Percentiles rank a stretch among this genome's conserved stretches.
phyloP scores from a whole-genome alignment of 495 filamentous ascomycete species.

The Opeltia flavorubescens region DNA sequence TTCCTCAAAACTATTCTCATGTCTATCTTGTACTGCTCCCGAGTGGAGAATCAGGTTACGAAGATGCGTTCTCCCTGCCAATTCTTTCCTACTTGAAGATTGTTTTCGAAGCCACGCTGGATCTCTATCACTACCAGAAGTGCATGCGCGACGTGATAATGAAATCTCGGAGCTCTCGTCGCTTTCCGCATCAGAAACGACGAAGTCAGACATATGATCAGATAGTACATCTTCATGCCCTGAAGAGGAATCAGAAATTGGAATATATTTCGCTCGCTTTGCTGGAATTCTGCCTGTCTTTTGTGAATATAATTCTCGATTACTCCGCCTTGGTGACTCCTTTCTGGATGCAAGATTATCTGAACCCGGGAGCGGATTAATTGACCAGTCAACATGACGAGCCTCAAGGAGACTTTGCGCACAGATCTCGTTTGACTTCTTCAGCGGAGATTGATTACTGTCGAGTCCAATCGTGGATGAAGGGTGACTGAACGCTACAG shows the following conservation, averaged over 20 bases:
- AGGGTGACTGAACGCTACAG: too few species aligned
- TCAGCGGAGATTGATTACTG: too few species aligned
- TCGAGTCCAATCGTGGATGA: too few species aligned
- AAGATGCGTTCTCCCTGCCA: not conserved
- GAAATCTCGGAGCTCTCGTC: not conserved
- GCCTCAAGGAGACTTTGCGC: too few species aligned
- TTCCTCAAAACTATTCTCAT: not conserved
- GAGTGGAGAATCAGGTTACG: not conserved
- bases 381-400: too few species aligned
- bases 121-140: too few species aligned
- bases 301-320: too few species aligned
- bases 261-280: not conserved
- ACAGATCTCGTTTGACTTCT: too few species aligned
- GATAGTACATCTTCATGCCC: constrained; percentile 5
- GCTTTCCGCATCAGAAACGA: constrained; percentile 19
- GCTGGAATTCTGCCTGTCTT: constrained; percentile 4
- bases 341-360: too few species aligned
- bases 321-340: not conserved
- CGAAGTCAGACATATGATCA: constrained; percentile 22
- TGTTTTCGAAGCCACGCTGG: too few species aligned
- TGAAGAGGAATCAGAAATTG: not conserved
- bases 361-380: too few species aligned
- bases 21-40: not conserved
- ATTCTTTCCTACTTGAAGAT: not conserved
- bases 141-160: too few species aligned